Base-by-base conservation (phyloP, 148 eudicot genomes). In the Fagopyrum tataricum region DNA sequence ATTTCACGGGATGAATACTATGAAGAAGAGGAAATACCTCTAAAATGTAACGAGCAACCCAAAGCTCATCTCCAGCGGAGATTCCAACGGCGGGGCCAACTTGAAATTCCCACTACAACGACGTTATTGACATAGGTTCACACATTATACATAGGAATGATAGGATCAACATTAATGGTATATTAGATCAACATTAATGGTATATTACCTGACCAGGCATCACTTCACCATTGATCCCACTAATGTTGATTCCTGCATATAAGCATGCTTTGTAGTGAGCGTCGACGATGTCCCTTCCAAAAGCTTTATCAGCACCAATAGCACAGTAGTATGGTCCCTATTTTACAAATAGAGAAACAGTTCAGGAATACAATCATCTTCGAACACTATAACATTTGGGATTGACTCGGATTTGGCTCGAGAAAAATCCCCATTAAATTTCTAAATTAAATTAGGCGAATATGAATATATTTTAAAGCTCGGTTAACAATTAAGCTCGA, bases 191-290 rank as follows among this genome's bases (percentile, higher is more conserved):
- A 15, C n/a, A 43, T 0, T 7, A 23, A 40, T 58, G 17, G 48
- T 42, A 42, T 18, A 44, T 39, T 78, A 85, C 89, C 86, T 88
- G 91, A 37, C 89, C 92, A 2, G 92, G 92, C 92, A 88, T 88
- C 47, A 88, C 92, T 75, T 88, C 92, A 5, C 84, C 92, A 5
- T 88, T 88, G 79, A 88, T 78, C 17, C 92, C 92, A 64, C 89
- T 84, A 0, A 88, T 86, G 80, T 85, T 88, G 40, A 88, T 77
- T 10, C 89, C 92, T 0, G 92, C 86, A 71, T 84, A 88, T 7
- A 88, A 76, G 64, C 92, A 88, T 7, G 92, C 87, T 70, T 88
- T 88, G 73, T 88, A 88, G 68, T 88, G 92, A 10, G 92, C 49
- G 56, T 88, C 89, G 11, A 88, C 92, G 5, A 88, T 79, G 48